Conservation (phyloP, 176 grass and related monocot species). For the Zizania latifolia region DNA sequence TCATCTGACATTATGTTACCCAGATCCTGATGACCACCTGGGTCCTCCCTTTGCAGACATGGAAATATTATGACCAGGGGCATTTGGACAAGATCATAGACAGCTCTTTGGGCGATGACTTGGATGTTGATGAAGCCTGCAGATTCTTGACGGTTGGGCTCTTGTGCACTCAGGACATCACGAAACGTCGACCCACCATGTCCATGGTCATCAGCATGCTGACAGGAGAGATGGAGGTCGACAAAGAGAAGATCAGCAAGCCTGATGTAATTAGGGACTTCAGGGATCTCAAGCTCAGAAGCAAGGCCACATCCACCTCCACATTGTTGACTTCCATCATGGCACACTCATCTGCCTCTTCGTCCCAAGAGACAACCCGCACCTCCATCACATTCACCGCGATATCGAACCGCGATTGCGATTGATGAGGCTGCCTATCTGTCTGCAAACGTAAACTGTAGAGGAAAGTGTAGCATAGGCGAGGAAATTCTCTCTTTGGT, state of each 20-base stretch:
- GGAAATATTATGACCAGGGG: constrained; percentile 51
- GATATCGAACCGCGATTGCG: constrained; percentile 48
- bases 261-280: constrained; percentile 72
- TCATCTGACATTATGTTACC: constrained; percentile 5
- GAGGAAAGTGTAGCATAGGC: constrained; percentile 27
- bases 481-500: neutral
- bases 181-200: constrained; percentile 59
- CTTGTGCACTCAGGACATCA: constrained; percentile 60
- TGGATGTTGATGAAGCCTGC: constrained; percentile 60
- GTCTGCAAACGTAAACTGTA: neutral
- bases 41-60: constrained; percentile 53
- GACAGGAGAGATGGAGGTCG: constrained; percentile 43
- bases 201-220: constrained; percentile 47
- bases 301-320: constrained; percentile 39
- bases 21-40: constrained; percentile 4
- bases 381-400: constrained; percentile 64
- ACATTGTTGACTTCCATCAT: constrained; percentile 41
- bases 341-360: constrained; percentile 23
- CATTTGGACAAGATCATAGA: constrained; percentile 53
- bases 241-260: constrained; percentile 45
- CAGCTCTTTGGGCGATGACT: constrained; percentile 44
- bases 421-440: constrained; percentile 1
- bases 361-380: constrained; percentile 45
- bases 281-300: constrained; percentile 46
- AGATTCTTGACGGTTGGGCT: constrained; percentile 69